Conservation (phyloP, 441 rosid species). For the Gossypium schwendimanii region DNA sequence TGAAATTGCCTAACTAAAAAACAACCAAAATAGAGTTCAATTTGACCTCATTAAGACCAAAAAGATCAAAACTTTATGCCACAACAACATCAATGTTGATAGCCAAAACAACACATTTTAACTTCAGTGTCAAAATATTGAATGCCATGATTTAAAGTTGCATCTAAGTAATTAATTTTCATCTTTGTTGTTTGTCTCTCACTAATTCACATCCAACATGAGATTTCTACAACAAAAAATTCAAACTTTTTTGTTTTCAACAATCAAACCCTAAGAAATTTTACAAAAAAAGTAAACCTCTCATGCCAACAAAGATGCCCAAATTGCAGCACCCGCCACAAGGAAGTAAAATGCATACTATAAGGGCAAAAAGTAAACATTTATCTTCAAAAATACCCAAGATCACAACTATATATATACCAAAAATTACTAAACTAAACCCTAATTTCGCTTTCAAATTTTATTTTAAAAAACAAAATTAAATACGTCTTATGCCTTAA, state of each 20-base stretch:
- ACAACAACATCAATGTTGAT: conserved; percentile 90
- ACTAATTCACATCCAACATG: conserved; percentile 99
- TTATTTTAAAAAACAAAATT: too few species aligned
- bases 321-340: conserved; percentile 95
- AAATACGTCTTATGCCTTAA: too few species aligned
- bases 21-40: not conserved
- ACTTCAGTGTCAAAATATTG: conserved; percentile 91
- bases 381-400: too few species aligned
- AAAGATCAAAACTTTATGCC: conserved; percentile 19
- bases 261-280: conserved; percentile 2
- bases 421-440: too few species aligned
- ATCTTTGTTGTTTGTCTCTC: conserved; percentile 95
- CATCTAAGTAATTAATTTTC: conserved; percentile 94
- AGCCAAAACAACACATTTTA: conserved; percentile 79
- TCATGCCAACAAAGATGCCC: conserved; percentile 98
- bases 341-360: conserved; percentile 93
- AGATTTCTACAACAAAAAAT: conserved; percentile 50
- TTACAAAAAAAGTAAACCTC: not conserved
- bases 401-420: too few species aligned
- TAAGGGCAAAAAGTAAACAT: not conserved
- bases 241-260: conserved; percentile 2
- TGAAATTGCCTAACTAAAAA: conserved; percentile 83
- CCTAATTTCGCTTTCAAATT: too few species aligned
- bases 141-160: conserved; percentile 90
- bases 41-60: conserved; percentile 9